Evolutionary conservation across 2,329 filamentous ascomycete genomes (phyloP).

Genomic region (Penicillium sp.): DNA sequence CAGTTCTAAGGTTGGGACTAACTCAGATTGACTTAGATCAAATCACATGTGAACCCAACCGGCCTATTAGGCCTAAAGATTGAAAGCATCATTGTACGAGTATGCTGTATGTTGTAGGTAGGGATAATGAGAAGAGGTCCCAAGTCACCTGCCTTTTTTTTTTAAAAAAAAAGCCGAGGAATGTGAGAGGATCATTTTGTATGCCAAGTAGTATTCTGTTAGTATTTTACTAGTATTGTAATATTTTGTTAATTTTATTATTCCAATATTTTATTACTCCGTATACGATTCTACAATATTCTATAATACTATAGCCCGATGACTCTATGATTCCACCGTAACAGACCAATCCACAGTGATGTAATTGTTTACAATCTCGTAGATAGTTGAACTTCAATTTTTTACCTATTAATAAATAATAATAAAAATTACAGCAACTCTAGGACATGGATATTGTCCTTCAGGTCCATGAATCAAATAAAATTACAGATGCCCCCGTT

Average conservation of each 20-base stretch:
- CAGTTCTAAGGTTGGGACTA: constrained; percentile 1
- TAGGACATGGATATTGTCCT: not conserved
- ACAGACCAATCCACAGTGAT: not conserved
- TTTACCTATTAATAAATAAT: not conserved
- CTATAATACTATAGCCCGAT: not conserved
- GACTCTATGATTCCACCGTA: not conserved
- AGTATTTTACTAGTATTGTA: not conserved
- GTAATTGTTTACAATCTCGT: not conserved
- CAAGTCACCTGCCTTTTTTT: not conserved
- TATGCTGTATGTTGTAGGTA: not conserved
- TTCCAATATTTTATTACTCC: not conserved
- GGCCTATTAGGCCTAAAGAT: not conserved
- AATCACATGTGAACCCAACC: constrained; percentile 3
- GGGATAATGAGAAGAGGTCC: not conserved
- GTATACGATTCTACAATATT: not conserved
- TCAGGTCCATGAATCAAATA: not conserved
- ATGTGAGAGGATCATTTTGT: not conserved
- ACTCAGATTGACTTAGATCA: not conserved
- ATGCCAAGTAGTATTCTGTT: not conserved
- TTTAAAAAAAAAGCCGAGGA: not conserved
- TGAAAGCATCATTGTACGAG: constrained; percentile 5
- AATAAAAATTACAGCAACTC: not conserved
- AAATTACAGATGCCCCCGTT: not conserved
- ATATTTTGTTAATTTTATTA: not conserved
- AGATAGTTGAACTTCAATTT: not conserved